Evolutionary conservation across 202 grass and related monocot species (phyloP), one percentile per base, ranked within the genome.

Genomic region (Elaeis oleifera): DNA sequence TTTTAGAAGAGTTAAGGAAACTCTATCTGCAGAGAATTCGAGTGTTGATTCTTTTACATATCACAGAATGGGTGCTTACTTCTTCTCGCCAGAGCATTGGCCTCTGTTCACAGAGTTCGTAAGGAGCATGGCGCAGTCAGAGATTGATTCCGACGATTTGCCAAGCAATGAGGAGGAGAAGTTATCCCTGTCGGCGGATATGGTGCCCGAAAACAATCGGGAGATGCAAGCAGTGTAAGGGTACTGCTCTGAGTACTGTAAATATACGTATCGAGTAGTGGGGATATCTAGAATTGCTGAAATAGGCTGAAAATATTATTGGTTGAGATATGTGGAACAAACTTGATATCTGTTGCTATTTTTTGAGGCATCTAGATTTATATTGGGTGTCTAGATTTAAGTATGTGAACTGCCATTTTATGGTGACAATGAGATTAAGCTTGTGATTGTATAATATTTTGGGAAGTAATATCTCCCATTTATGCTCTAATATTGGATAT

Each of bases 51-150:
- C 78, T 24, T 96, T 96, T 49, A 90, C 78, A 0, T 96, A 88
- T 75, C 63, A 83, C 22, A 78, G 91, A 21, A 96, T 96, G 87
- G 70, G 87, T 17, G 87, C 70, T 0, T 76, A 88, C 7, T 90
- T 96, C 71, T 96, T 90, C 91, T 96, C 91, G 14, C 87, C 91
- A 5, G 81, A 85, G 17, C 91, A 96, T 71, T 96, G 84, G 84
- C 87, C 91, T 6, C 52, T 63, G 17, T 96, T 96, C 76, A 79
- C 66, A 15, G 79, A 83, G 53, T 96, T 96, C 59, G 24, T 96
- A 50, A 72, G 81, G 8, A 67, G 81, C 70, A 73, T 96, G 70
- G 76, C 63, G 0, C 84, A 67, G 56, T 56, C 69, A 14, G 78
- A 88, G 77, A 74, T 78, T 48, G 81, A 83, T 16, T 63, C 78